Evolutionary conservation across 2,329 filamentous ascomycete species (phyloP).

Genomic region (Colletotrichum sp.): DNA sequence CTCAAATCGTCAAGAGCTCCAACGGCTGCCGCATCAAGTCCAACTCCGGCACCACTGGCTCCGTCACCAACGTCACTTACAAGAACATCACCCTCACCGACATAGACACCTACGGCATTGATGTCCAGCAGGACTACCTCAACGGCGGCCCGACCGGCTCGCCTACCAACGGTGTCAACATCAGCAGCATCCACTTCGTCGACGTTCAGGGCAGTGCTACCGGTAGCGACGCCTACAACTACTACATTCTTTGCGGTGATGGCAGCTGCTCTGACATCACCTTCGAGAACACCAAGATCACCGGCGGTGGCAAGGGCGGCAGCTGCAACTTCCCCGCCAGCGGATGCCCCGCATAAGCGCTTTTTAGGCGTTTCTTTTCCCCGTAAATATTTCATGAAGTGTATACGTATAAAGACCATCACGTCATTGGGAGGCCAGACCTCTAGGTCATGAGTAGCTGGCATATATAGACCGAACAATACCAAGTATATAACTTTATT

Average conservation of each 20-base stretch:
- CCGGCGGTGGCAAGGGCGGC: constrained; percentile 10
- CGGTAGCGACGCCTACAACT: not conserved
- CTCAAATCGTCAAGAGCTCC: constrained; percentile 42
- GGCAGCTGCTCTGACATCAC: constrained; percentile 17
- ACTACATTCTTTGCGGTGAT: constrained; percentile 18
- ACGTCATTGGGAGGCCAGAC: not conserved
- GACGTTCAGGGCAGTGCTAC: constrained; percentile 4
- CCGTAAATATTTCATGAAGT: not conserved
- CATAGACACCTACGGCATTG: constrained; percentile 14
- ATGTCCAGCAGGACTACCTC: constrained; percentile 20
- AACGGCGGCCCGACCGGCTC: constrained; percentile 15
- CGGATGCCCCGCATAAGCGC: constrained; percentile 1
- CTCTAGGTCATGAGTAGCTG: not conserved
- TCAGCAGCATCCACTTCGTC: constrained; percentile 6
- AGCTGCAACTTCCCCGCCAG: constrained; percentile 16
- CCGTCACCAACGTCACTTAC: constrained; percentile 46
- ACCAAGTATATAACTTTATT: not conserved
- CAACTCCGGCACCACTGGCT: constrained; percentile 41
- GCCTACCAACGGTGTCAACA: constrained; percentile 15
- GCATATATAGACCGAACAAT: not conserved
- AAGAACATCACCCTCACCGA: constrained; percentile 28
- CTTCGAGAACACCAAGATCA: constrained; percentile 12
- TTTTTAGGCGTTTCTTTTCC: not conserved
- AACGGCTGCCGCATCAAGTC: constrained; percentile 52
- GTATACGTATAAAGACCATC: not conserved